Evolutionary conservation across 139 green algal species (phyloP).

Genomic region (Chlamydomonas schloesseri): DNA sequence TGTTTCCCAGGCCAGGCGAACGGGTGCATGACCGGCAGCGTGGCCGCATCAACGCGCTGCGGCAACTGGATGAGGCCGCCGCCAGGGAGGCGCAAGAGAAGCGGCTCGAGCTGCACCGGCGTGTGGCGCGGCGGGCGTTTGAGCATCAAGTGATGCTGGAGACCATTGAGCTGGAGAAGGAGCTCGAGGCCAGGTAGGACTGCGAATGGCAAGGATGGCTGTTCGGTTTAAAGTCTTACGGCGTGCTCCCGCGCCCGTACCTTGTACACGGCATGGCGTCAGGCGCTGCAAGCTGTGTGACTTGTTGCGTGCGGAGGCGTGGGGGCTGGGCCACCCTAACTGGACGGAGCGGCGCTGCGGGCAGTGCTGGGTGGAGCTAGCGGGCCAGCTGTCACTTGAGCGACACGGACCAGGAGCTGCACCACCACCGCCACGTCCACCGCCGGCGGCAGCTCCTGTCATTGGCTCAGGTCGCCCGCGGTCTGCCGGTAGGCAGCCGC

Average conservation of each 20-base stretch:
- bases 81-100: neutral
- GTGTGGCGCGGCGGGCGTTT: neutral
- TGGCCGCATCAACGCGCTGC: neutral
- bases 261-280: too few species aligned
- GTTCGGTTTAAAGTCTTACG: too few species aligned
- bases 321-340: conserved; percentile 35
- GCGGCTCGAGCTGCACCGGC: neutral
- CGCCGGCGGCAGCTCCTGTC: too few species aligned
- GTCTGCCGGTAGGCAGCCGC: too few species aligned
- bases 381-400: neutral
- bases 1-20: too few species aligned
- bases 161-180: conserved; percentile 15
- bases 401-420: neutral
- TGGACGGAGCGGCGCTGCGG: conserved; percentile 23
- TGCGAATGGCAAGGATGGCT: too few species aligned
- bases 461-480: too few species aligned
- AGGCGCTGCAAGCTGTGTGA: conserved; percentile 46
- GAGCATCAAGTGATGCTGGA: conserved; percentile 1
- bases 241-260: too few species aligned
- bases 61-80: neutral
- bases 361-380: conserved; percentile 5
- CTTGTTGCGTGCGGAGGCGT: conserved; percentile 36
- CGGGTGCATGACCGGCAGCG: neutral
- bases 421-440: too few species aligned
- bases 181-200: conserved; percentile 6